Conservation (phyloP, 192 early-diverging fungal species). For the Funneliformis geosporum region DNA sequence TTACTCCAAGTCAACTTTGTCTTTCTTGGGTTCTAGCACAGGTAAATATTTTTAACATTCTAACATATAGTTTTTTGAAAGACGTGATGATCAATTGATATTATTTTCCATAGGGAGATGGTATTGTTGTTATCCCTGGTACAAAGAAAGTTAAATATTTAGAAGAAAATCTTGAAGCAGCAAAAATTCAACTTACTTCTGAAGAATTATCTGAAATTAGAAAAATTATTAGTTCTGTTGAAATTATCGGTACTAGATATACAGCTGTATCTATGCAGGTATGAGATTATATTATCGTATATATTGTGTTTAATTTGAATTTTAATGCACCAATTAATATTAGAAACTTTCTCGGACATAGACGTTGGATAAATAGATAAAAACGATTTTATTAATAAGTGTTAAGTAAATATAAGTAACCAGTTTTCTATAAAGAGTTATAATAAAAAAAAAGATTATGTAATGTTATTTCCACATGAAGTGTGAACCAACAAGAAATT, state of each 20-base stretch:
- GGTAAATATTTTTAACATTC: conserved; percentile 64
- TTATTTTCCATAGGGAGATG: not conserved
- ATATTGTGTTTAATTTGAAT: too few species aligned
- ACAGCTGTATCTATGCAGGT: not conserved
- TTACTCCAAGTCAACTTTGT: conserved; percentile 54
- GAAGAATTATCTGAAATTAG: conserved; percentile 40
- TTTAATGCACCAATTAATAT: too few species aligned
- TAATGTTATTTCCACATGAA: too few species aligned
- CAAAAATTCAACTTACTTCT: conserved; percentile 37
- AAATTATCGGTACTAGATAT: not conserved
- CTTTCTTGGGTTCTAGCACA: conserved; percentile 70
- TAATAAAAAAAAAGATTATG: too few species aligned
- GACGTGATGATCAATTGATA: not conserved
- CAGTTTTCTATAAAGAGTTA: too few species aligned
- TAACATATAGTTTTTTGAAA: conserved; percentile 8
- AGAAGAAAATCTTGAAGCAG: conserved; percentile 41
- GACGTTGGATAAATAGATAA: too few species aligned
- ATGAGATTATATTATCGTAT: too few species aligned
- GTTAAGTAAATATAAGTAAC: too few species aligned
- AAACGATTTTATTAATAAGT: too few species aligned
- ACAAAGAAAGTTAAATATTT: conserved; percentile 54
- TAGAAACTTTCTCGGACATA: too few species aligned
- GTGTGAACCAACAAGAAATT: too few species aligned
- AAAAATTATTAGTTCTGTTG: too few species aligned
- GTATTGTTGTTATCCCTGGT: conserved; percentile 60